Conservation (phyloP, 352 stramenopile species). For the Phytopythium delawarense region DNA sequence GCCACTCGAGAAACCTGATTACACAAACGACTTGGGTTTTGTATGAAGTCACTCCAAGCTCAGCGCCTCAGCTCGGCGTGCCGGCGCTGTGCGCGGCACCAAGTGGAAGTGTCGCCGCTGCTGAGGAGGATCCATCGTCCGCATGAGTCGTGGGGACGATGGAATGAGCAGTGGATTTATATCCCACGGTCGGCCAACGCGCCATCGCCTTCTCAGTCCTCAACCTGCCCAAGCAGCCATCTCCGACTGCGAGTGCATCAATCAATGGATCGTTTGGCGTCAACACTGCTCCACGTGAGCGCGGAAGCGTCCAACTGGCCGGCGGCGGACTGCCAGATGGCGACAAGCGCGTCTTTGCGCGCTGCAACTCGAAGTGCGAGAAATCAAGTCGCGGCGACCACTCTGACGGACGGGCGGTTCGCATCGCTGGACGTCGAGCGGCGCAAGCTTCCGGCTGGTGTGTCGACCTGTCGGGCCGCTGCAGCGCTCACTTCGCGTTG, state of each 20-base stretch:
- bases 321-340: not conserved
- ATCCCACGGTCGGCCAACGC: conserved; percentile 2
- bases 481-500: not conserved
- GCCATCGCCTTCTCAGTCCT: not conserved
- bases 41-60: not conserved
- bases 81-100: not conserved
- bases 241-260: not conserved
- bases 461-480: not conserved
- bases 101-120: not conserved
- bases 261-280: not conserved
- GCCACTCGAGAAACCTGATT: not conserved
- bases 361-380: not conserved
- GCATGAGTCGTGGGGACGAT: too few relatives aligned
- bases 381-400: conserved; percentile 9
- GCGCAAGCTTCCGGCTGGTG: not conserved
- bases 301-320: not conserved
- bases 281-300: not conserved
- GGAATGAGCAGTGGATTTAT: not conserved
- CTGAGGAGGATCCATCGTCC: not conserved
- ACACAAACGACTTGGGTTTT: not conserved
- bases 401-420: not conserved
- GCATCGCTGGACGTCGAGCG: not conserved
- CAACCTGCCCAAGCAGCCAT: conserved; percentile 5
- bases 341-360: not conserved
- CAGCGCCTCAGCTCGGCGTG: not conserved